phyloP scores from a whole-genome alignment of 2,329 filamentous ascomycete genomes.

The Cercospora nicotianae region DNA sequence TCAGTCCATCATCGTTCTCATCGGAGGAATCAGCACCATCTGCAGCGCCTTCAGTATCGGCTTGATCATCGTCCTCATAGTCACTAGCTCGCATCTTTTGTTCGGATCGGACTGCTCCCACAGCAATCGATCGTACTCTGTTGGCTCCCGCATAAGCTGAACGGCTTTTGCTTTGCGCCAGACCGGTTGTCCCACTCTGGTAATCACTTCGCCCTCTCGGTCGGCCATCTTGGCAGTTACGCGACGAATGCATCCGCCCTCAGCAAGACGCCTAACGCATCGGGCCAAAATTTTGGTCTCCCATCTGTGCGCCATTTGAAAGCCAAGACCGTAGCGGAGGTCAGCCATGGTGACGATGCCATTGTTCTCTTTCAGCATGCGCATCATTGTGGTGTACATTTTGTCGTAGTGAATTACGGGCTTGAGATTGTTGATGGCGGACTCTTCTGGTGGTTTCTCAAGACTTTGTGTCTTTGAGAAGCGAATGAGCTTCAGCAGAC shows the following conservation, averaged over 20 bases:
- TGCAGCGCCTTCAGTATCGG: conserved; percentile 3
- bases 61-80: conserved; percentile 12
- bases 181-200: conserved; percentile 3
- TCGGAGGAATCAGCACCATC: conserved; percentile 3
- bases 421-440: conserved; percentile 17
- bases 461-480: conserved; percentile 37
- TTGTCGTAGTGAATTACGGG: conserved; percentile 46
- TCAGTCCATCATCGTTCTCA: conserved; percentile 9
- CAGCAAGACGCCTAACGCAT: conserved; percentile 43
- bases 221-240: conserved; percentile 21
- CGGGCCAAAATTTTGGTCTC: conserved; percentile 43
- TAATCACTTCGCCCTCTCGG: conserved; percentile 24
- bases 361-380: conserved; percentile 50
- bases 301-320: conserved; percentile 37
- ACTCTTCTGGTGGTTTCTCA: conserved; percentile 12
- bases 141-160: conserved; percentile 44
- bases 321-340: conserved; percentile 50
- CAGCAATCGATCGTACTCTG: conserved; percentile 32
- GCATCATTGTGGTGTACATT: conserved; percentile 52
- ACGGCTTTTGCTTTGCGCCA: conserved; percentile 31
- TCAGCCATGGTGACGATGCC: conserved; percentile 55
- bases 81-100: conserved; percentile 8
- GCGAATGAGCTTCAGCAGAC: conserved; percentile 55
- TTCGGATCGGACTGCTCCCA: conserved; percentile 25
- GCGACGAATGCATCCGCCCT: conserved; percentile 42